Evolutionary conservation across 371 early-diverging fungal genomes (phyloP), one percentile per base, ranked within the genome.

Genomic region (Lichtheimia corymbifera): DNA sequence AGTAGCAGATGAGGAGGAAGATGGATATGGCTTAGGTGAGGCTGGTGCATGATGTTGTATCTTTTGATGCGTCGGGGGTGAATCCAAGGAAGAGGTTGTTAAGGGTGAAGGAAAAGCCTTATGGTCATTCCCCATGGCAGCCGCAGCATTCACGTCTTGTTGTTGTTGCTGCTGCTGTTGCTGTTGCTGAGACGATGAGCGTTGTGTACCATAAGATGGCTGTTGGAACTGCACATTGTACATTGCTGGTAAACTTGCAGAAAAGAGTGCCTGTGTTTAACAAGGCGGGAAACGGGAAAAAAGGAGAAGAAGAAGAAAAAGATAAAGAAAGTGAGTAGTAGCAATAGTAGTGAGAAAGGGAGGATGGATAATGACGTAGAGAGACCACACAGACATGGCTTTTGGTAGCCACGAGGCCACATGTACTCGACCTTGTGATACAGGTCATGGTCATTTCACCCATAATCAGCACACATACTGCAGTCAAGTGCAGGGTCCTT

Each of bases 61-160:
- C 35, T 35, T 35, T 35, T 35, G 35, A 35, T 35, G 64, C 27
- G 50, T 63, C 54, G 77, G 73, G 18, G 77, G 73, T 15, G 77
- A 76, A 60, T 76, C 77, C 30, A 71, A 50, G 15, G 71, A 71
- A 9, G 77, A 67, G 4, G 65, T 64, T 25, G 77, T 73, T 28
- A 76, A 58, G 5, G 77, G 77, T 9, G 76, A 75, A 42, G 72
- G 72, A 57, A 75, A 68, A 4, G 67, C 62, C 17, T 63, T 59
- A 49, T 69, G 67, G 42, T 65, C 66, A 50, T 50, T 58, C 9
- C 56, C 55, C 50, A 63, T 56, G 20, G 41, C 55, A 22, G 50
- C 65, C 7, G 44, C 60, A 11, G 54, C 55, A 54, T 13, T 12
- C 20, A 42, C 49, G 50, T 60, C 35, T 28, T 18, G 55, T 3